A percentile compares a stretch with the other conserved stretches of the same genome.
These are phyloP conservation scores for Rosa hybrid DNA, from an alignment of 331 rosid genomes.

Conservation along the genomic window DNA sequence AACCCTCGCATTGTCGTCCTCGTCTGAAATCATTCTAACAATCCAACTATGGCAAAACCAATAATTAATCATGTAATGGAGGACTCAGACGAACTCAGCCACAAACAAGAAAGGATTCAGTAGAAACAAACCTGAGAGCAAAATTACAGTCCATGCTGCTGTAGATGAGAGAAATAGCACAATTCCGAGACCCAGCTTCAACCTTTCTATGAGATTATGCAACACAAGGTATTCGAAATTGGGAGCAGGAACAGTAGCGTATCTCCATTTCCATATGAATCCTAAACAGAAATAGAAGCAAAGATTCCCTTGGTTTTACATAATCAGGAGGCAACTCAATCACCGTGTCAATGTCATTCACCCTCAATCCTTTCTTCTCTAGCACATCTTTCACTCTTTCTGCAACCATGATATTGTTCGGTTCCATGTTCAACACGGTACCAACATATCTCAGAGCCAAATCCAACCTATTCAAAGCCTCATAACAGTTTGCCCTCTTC, in stretches of 20 bases:
- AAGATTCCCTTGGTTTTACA: slow-evolving; percentile 64
- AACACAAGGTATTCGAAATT: not conserved
- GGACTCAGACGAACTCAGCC: not conserved
- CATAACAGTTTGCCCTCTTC: slow-evolving; percentile 94
- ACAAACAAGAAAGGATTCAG: not conserved
- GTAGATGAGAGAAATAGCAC: not conserved
- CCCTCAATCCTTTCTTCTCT: slow-evolving; percentile 60
- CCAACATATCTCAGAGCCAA: slow-evolving; percentile 79
- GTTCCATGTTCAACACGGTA: slow-evolving; percentile 66
- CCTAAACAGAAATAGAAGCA: too few relatives aligned
- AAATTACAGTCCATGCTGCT: not conserved
- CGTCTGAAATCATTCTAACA: not conserved
- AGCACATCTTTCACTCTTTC: slow-evolving; percentile 61
- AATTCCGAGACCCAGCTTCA: not conserved
- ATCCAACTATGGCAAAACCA: not conserved
- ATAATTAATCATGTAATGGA: too few relatives aligned
- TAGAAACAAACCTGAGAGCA: not conserved
- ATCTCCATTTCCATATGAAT: too few relatives aligned
- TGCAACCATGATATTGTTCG: slow-evolving; percentile 73
- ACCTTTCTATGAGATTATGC: not conserved
- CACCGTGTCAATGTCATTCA: slow-evolving; percentile 45
- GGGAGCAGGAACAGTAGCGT: too few relatives aligned
- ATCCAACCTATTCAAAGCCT: slow-evolving; percentile 80
- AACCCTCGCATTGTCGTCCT: not conserved
- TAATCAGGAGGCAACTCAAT: slow-evolving; percentile 78